A percentile compares a stretch with the other conserved stretches of the same genome.
phyloP scores from a whole-genome alignment of 768 basidiomycete genomes.

The Phlebiopsis gigantea region DNA sequence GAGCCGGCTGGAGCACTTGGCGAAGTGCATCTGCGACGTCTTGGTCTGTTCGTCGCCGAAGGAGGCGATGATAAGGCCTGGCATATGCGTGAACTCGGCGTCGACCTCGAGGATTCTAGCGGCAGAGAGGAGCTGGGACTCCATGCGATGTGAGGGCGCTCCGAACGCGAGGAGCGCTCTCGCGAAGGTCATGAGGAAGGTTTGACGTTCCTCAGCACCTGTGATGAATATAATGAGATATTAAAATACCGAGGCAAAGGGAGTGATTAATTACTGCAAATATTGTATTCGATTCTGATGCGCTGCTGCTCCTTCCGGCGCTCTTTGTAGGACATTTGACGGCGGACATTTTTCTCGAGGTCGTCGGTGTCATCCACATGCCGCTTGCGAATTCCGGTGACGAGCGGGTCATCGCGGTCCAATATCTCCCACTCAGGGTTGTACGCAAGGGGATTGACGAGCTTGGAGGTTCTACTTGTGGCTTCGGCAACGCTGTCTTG shows the following conservation, averaged over 20 bases:
- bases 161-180: constrained; percentile 88
- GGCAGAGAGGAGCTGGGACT: constrained; percentile 85
- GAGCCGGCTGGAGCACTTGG: constrained; percentile 72
- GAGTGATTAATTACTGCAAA: constrained; percentile 48
- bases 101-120: constrained; percentile 87
- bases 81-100: constrained; percentile 87
- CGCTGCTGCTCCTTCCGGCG: constrained; percentile 62
- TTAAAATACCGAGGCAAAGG: not conserved
- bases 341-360: constrained; percentile 53
- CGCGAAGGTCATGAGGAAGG: constrained; percentile 82
- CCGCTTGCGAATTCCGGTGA: constrained; percentile 51
- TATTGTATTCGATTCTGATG: constrained; percentile 68
- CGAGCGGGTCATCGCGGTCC: constrained; percentile 69
- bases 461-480: constrained; percentile 21
- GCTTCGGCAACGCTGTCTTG: constrained; percentile 8
- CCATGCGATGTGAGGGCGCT: constrained; percentile 90
- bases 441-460: constrained; percentile 39
- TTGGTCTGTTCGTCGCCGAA: constrained; percentile 90
- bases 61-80: constrained; percentile 76
- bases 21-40: constrained; percentile 83
- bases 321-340: constrained; percentile 61
- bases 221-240: constrained; percentile 11
- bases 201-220: constrained; percentile 79
- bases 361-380: constrained; percentile 55
- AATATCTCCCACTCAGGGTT: constrained; percentile 42